phyloP scores from a whole-genome alignment of 257 asterid species.

The Nicotiana noctiflora region DNA sequence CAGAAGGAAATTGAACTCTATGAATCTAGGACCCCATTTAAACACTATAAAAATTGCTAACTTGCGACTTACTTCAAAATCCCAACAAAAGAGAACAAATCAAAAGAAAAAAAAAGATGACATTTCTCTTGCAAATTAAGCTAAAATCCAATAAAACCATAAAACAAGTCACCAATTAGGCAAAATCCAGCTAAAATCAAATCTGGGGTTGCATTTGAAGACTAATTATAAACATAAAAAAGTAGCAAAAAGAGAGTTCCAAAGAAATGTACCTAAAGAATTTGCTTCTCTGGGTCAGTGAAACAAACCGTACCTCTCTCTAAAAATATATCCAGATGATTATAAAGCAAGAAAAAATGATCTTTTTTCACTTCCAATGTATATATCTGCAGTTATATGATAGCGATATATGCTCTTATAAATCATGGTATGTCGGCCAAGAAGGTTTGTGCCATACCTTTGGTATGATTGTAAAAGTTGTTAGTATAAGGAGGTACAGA shows the following conservation, averaged over 20 bases:
- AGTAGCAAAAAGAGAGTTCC: neutral
- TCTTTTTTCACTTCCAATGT: neutral
- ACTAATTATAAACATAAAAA: neutral
- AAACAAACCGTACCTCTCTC: neutral
- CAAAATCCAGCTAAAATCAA: too few species aligned
- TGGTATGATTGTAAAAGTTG: neutral
- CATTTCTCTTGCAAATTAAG: too few species aligned
- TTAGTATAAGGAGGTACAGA: neutral
- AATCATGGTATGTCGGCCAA: constrained; percentile 6
- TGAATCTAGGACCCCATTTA: neutral
- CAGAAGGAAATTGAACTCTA: neutral
- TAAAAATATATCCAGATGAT: neutral
- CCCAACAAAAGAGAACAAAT: too few species aligned
- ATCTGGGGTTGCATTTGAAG: too few species aligned
- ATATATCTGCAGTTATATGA: neutral
- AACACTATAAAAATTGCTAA: neutral
- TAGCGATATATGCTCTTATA: neutral
- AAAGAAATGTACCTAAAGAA: neutral
- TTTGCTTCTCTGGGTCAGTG: neutral
- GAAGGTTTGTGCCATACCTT: neutral
- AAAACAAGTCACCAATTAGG: too few species aligned
- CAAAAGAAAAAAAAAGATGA: too few species aligned
- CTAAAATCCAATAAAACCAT: too few species aligned
- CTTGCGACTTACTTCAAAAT: too few species aligned
- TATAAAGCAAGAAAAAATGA: neutral